A percentile compares a stretch with the other conserved stretches of the same genome.
Evolutionary conservation across 805 yeast genomes (phyloP).

Genomic region (Zygosaccharomyces siamensis): DNA sequence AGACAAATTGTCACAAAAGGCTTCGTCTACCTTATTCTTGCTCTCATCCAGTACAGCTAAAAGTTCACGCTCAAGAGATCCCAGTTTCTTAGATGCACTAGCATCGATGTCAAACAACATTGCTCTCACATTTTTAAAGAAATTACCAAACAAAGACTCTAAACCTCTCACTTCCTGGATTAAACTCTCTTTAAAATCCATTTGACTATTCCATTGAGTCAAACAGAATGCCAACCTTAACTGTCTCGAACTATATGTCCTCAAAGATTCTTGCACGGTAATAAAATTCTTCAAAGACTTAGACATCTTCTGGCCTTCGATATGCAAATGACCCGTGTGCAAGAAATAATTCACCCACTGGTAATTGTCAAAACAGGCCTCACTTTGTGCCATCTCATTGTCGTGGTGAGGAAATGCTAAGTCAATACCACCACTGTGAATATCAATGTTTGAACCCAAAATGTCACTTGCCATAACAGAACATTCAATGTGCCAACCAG

Average conservation of each 20-base stretch:
- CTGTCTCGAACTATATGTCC: slow-evolving; percentile 68
- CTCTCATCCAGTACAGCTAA: slow-evolving; percentile 45
- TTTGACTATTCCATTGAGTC: slow-evolving; percentile 86
- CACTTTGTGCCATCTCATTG: slow-evolving; percentile 95
- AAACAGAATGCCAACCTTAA: slow-evolving; percentile 86
- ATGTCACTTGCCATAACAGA: slow-evolving; percentile 96
- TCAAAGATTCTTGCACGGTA: slow-evolving; percentile 85
- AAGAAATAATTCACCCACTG: slow-evolving; percentile 98
- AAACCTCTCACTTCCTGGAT: slow-evolving; percentile 69
- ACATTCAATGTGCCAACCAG: slow-evolving; percentile 99
- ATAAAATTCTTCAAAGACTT: slow-evolving; percentile 92
- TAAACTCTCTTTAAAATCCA: slow-evolving; percentile 85
- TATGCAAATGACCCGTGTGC: slow-evolving; percentile 96
- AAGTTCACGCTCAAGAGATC: slow-evolving; percentile 51
- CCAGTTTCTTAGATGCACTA: slow-evolving; percentile 58
- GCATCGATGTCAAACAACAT: slow-evolving; percentile 66
- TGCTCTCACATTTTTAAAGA: slow-evolving; percentile 84
- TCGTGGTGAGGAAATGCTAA: slow-evolving; percentile 99
- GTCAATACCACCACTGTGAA: slow-evolving; percentile 96
- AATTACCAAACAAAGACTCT: slow-evolving; percentile 73
- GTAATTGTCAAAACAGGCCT: slow-evolving; percentile 79
- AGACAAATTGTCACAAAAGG: slow-evolving; percentile 84
- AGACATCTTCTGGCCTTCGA: slow-evolving; percentile 98
- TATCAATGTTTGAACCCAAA: slow-evolving; percentile 78
- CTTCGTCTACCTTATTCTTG: slow-evolving; percentile 59